Conservation (phyloP, 176 grass and related monocot species). For the Musa troglodytarum region DNA sequence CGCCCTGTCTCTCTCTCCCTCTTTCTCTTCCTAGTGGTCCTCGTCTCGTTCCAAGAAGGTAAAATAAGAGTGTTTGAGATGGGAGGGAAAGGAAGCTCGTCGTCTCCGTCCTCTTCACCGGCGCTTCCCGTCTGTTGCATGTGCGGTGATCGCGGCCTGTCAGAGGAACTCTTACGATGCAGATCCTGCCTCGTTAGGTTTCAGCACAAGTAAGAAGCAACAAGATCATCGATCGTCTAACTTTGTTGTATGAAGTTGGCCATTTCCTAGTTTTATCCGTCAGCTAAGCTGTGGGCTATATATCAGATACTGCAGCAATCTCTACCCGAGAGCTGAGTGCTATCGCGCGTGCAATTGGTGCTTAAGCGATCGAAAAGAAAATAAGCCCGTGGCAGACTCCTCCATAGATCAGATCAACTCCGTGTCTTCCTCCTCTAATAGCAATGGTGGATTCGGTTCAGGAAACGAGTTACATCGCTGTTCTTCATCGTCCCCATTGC, state of each 20-base stretch:
- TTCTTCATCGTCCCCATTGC: background rate
- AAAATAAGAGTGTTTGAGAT: no score
- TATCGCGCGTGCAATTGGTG: background rate
- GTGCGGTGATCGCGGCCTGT: slow-evolving; percentile 86
- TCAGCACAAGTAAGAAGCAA: slow-evolving; percentile 34
- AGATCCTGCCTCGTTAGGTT: slow-evolving; percentile 54
- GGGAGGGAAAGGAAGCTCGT: no score
- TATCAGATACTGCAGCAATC: slow-evolving; percentile 8
- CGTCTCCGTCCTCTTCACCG: background rate
- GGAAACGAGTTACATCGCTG: background rate
- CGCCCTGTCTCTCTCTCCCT: no score
- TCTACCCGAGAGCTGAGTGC: background rate
- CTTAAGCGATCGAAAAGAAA: background rate
- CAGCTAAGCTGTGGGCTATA: background rate
- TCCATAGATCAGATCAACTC: background rate
- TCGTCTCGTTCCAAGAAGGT: no score
- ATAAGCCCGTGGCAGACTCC: background rate
- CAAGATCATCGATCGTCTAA: background rate
- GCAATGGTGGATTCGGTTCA: background rate
- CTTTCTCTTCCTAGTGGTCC: no score
- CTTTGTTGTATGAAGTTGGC: background rate
- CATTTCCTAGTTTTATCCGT: background rate
- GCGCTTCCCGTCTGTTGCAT: slow-evolving; percentile 52
- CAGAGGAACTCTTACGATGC: slow-evolving; percentile 77
- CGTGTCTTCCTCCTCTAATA: background rate